A percentile compares a stretch with the other conserved stretches of the same genome.
Evolutionary conservation across 169 alveolate species (phyloP).

Genomic region (Cryptosporidium ubiquitum): DNA sequence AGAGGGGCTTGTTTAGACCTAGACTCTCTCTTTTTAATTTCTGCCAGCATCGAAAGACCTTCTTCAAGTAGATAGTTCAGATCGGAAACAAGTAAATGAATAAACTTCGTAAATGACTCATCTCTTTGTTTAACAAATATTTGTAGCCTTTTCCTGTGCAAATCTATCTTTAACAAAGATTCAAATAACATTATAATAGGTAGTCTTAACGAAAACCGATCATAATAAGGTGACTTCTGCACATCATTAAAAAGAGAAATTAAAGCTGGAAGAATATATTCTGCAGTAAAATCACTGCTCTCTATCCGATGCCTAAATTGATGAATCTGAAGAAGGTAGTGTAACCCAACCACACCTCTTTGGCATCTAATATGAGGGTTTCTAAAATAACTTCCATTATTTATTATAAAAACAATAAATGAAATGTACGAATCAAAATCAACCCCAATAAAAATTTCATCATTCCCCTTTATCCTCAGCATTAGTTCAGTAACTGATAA

Average conservation of each 20-base stretch:
- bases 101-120: slow-evolving; percentile 86
- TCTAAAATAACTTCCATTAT: slow-evolving; percentile 80
- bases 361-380: slow-evolving; percentile 88
- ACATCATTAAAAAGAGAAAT: slow-evolving; percentile 82
- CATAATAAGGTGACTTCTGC: slow-evolving; percentile 84
- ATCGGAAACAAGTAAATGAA: slow-evolving; percentile 88
- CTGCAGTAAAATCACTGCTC: slow-evolving; percentile 67
- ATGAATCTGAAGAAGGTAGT: slow-evolving; percentile 77
- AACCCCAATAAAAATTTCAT: slow-evolving; percentile 78
- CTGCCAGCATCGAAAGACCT: slow-evolving; percentile 87
- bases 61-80: slow-evolving; percentile 87
- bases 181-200: slow-evolving; percentile 82
- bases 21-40: slow-evolving; percentile 85
- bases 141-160: slow-evolving; percentile 80
- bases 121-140: slow-evolving; percentile 78
- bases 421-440: slow-evolving; percentile 86
- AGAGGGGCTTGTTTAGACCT: slow-evolving; percentile 14
- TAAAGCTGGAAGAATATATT: slow-evolving; percentile 82
- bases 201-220: slow-evolving; percentile 82
- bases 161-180: slow-evolving; percentile 77
- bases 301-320: slow-evolving; percentile 77
- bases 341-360: slow-evolving; percentile 80
- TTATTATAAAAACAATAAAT: slow-evolving; percentile 83
- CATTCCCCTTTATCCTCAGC: slow-evolving; percentile 74
- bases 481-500: slow-evolving; percentile 78